Conservation (phyloP, 2,329 filamentous ascomycete genomes). For the Acarospora socialis region DNA sequence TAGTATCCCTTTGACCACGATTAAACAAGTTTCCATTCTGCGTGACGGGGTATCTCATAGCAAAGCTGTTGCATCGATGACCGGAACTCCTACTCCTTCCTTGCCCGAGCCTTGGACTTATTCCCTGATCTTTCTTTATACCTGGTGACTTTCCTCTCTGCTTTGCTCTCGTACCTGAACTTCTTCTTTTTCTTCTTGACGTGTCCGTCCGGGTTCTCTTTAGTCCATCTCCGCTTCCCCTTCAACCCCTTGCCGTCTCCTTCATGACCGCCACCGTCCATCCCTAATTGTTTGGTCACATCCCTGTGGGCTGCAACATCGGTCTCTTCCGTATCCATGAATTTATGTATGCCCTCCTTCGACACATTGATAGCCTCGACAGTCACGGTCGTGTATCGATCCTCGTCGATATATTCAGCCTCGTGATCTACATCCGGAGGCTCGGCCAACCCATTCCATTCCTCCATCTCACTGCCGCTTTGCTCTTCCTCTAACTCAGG, state of each 20-base stretch:
- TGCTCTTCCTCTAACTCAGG: slow-evolving; percentile 28
- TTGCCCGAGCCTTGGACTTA: slow-evolving; percentile 10
- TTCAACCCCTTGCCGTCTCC: slow-evolving; percentile 12
- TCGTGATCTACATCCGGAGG: slow-evolving; percentile 56
- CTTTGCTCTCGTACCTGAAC: slow-evolving; percentile 84
- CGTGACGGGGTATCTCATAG: too few relatives aligned
- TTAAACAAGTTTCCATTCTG: too few relatives aligned
- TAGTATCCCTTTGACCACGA: too few relatives aligned
- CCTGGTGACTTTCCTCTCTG: slow-evolving; percentile 53
- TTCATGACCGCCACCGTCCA: not conserved
- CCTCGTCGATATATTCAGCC: slow-evolving; percentile 87
- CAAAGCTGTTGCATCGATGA: too few relatives aligned
- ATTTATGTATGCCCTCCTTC: slow-evolving; percentile 54
- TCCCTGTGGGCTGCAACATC: slow-evolving; percentile 18
- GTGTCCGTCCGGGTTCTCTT: slow-evolving; percentile 31
- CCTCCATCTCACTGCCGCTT: slow-evolving; percentile 31
- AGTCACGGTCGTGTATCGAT: slow-evolving; percentile 88
- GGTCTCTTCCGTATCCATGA: slow-evolving; percentile 20
- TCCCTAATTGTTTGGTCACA: not conserved
- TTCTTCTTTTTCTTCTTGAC: slow-evolving; percentile 75
- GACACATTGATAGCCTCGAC: slow-evolving; percentile 77
- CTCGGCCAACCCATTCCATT: slow-evolving; percentile 50
- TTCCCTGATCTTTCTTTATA: slow-evolving; percentile 37
- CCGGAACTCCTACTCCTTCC: not conserved
- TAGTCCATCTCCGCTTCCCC: slow-evolving; percentile 35